Evolutionary conservation across 2,329 filamentous ascomycete species (phyloP).

Genomic region (Hymenoscyphus occultus): DNA sequence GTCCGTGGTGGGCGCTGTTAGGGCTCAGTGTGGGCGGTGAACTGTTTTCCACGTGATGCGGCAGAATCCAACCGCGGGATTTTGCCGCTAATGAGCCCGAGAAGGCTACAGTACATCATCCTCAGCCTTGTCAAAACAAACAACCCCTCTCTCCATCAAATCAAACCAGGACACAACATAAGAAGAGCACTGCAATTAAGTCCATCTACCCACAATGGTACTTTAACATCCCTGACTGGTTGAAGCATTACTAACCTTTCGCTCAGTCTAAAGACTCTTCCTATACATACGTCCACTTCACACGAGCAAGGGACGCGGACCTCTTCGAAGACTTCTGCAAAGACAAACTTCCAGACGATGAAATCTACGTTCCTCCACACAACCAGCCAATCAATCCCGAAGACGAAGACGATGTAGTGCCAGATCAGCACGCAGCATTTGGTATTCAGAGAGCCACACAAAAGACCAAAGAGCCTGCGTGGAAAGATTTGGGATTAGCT

Average conservation of each 20-base stretch:
- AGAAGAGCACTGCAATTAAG: background rate
- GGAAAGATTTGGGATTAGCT: conserved; percentile 74
- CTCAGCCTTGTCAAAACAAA: conserved; percentile 6
- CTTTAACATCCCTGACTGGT: no score
- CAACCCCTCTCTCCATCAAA: background rate
- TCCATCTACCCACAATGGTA: background rate
- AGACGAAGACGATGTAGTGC: conserved; percentile 84
- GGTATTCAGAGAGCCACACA: conserved; percentile 80
- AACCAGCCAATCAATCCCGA: conserved; percentile 82
- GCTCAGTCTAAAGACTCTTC: conserved; percentile 62
- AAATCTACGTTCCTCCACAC: conserved; percentile 77
- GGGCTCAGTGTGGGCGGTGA: conserved; percentile 10
- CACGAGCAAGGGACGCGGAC: conserved; percentile 68
- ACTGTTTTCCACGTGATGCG: conserved; percentile 1
- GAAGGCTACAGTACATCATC: background rate
- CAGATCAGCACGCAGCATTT: conserved; percentile 84
- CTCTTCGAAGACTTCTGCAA: conserved; percentile 75
- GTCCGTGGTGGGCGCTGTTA: background rate
- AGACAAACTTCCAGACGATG: conserved; percentile 69
- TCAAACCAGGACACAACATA: background rate
- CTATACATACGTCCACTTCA: conserved; percentile 75
- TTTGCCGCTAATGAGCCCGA: background rate
- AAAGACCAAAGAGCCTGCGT: conserved; percentile 66
- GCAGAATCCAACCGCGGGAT: background rate
- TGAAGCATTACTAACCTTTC: background rate